Percentiles rank a stretch among this genome's conserved stretches.
phyloP scores from a whole-genome alignment of 345 rosid genomes.

The Limnanthes douglasii region DNA sequence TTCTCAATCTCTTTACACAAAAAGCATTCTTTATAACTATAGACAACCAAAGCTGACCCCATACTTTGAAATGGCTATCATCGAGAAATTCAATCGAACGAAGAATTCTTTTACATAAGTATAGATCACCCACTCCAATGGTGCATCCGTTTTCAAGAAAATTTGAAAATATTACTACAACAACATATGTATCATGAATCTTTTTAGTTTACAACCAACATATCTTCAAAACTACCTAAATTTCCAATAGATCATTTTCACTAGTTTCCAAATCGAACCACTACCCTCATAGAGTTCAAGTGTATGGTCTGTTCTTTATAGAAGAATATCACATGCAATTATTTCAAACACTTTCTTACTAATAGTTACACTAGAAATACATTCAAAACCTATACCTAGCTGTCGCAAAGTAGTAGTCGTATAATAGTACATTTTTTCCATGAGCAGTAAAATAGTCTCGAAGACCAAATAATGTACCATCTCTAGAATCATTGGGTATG shows the following conservation, averaged over 20 bases:
- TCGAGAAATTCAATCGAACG: slow-evolving; percentile 91
- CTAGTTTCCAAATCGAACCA: slow-evolving; percentile 84
- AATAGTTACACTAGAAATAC: slow-evolving; percentile 73
- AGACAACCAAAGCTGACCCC: slow-evolving; percentile 82
- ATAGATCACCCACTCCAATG: slow-evolving; percentile 74
- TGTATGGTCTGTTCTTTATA: slow-evolving; percentile 84
- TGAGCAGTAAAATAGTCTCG: slow-evolving; percentile 93
- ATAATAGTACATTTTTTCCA: slow-evolving; percentile 74
- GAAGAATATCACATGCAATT: slow-evolving; percentile 64
- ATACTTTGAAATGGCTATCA: slow-evolving; percentile 79
- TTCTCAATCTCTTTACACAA: slow-evolving; percentile 57
- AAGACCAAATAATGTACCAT: slow-evolving; percentile 79
- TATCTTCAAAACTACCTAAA: slow-evolving; percentile 90
- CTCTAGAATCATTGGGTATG: slow-evolving; percentile 58
- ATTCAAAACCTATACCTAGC: slow-evolving; percentile 53
- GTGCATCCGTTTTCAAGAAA: slow-evolving; percentile 55
- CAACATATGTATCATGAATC: slow-evolving; percentile 83
- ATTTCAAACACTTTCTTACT: slow-evolving; percentile 86
- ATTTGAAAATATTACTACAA: slow-evolving; percentile 49
- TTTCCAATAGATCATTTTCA: slow-evolving; percentile 83
- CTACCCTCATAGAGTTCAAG: slow-evolving; percentile 82
- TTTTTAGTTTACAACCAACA: slow-evolving; percentile 85
- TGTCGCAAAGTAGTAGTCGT: slow-evolving; percentile 81
- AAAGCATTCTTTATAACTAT: slow-evolving; percentile 93
- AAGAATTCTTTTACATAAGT: slow-evolving; percentile 55